These are phyloP conservation scores for Rhynchospora pubera DNA, from an alignment of 176 grass and related monocot genomes.

Conservation along the genomic window DNA sequence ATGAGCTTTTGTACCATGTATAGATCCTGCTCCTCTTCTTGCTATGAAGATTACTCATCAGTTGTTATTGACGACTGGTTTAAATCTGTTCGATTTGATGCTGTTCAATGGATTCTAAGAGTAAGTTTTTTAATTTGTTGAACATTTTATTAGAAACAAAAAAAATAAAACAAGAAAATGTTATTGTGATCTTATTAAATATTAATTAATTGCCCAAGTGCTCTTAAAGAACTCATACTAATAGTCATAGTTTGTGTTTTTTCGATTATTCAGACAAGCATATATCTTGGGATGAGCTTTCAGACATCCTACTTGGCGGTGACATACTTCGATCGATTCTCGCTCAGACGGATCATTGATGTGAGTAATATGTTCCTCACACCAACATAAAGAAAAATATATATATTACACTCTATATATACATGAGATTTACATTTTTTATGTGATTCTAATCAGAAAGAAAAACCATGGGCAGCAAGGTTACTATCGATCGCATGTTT, in stretches of 20 bases:
- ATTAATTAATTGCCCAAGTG: background rate
- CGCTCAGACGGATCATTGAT: constrained; percentile 45
- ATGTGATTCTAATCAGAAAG: constrained; percentile 33
- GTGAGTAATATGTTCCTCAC: constrained; percentile 32
- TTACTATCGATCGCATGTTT: constrained; percentile 66
- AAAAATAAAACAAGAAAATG: background rate
- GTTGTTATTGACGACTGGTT: constrained; percentile 42
- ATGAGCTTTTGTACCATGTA: constrained; percentile 31
- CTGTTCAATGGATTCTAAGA: constrained; percentile 64
- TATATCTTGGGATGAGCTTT: constrained; percentile 53
- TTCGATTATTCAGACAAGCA: constrained; percentile 41
- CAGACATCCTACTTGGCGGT: constrained; percentile 70
- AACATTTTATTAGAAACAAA: background rate
- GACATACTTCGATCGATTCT: constrained; percentile 84
- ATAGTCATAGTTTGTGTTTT: background rate
- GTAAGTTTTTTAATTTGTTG: constrained; percentile 28
- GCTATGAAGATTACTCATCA: background rate
- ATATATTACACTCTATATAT: constrained; percentile 2
- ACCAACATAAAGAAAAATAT: background rate
- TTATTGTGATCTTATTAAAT: constrained; percentile 15
- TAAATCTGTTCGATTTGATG: constrained; percentile 27
- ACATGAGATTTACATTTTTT: no score
- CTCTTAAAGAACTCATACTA: background rate
- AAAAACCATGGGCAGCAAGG: constrained; percentile 55
- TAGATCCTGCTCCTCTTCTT: constrained; percentile 1